These are phyloP conservation scores for Ascochyta lentis DNA, from an alignment of 2,329 filamentous ascomycete species.

Conservation along the genomic window DNA sequence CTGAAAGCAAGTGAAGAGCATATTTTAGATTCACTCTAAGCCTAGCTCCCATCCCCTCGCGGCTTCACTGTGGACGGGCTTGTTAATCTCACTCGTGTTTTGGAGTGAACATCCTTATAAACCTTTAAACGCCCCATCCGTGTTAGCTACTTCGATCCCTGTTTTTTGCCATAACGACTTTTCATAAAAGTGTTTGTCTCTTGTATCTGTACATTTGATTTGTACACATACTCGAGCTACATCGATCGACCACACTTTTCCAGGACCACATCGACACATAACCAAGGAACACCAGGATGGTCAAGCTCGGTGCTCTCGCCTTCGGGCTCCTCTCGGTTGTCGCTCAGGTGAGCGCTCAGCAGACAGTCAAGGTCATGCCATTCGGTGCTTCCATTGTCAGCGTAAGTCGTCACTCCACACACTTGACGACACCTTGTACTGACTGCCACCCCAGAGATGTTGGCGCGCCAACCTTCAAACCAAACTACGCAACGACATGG, in stretches of 20 bases:
- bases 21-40: conserved; percentile 13
- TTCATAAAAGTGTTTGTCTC: not conserved
- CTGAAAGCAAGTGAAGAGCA: conserved; percentile 14
- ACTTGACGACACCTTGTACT: conserved; percentile 2
- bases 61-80: conserved; percentile 2
- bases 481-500: conserved; percentile 31
- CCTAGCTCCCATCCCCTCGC: conserved; percentile 4
- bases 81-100: conserved; percentile 3
- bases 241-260: not conserved
- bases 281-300: conserved; percentile 20
- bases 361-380: conserved; percentile 44
- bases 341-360: conserved; percentile 27
- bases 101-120: conserved; percentile 1
- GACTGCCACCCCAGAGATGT: conserved; percentile 35
- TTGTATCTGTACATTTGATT: conserved; percentile 11
- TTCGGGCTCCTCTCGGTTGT: conserved; percentile 32
- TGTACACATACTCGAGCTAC: conserved; percentile 7
- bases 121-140: conserved; percentile 1
- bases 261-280: not conserved
- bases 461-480: conserved; percentile 46
- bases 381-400: conserved; percentile 47
- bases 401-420: conserved; percentile 19
- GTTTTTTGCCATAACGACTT: not conserved
- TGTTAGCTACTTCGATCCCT: not conserved
- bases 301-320: conserved; percentile 28